These are phyloP conservation scores for Populus trichocarpa DNA, from an alignment of 441 rosid genomes.

Conservation along the genomic window DNA sequence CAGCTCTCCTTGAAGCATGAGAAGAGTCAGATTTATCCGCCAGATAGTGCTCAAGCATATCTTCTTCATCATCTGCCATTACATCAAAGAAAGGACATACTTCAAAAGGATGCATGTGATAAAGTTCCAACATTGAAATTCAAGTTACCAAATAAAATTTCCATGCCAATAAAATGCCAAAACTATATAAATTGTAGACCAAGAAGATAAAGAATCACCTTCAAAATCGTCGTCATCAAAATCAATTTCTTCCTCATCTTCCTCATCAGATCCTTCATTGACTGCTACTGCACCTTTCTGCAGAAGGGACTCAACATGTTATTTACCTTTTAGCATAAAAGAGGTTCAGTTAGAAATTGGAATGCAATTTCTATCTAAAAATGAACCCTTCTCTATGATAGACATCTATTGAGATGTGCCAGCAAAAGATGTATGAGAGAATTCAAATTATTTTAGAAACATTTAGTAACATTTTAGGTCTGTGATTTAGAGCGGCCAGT, in stretches of 20 bases:
- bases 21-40: slow-evolving; percentile 79
- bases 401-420: not conserved
- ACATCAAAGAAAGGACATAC: slow-evolving; percentile 8
- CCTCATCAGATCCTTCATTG: slow-evolving; percentile 55
- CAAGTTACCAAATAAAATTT: not conserved
- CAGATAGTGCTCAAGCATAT: slow-evolving; percentile 93
- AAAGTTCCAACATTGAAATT: not conserved
- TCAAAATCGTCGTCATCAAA: slow-evolving; percentile 92
- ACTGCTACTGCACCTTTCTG: slow-evolving; percentile 74
- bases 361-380: not conserved
- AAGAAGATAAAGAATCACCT: slow-evolving; percentile 41
- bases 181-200: not conserved
- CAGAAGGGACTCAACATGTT: slow-evolving; percentile 9
- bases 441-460: not conserved
- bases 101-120: slow-evolving; percentile 3
- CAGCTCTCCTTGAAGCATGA: slow-evolving; percentile 51
- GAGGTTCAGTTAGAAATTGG: no score
- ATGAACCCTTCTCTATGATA: not conserved
- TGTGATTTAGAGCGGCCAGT: not conserved
- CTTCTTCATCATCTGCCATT: slow-evolving; percentile 81
- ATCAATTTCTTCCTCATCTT: slow-evolving; percentile 78
- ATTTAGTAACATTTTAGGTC: no score
- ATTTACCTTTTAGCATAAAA: not conserved
- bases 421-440: not conserved
- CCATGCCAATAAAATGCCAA: not conserved